Evolutionary conservation across 31 red algal genomes (phyloP).

Genomic region (Asparagopsis taxiformis): DNA sequence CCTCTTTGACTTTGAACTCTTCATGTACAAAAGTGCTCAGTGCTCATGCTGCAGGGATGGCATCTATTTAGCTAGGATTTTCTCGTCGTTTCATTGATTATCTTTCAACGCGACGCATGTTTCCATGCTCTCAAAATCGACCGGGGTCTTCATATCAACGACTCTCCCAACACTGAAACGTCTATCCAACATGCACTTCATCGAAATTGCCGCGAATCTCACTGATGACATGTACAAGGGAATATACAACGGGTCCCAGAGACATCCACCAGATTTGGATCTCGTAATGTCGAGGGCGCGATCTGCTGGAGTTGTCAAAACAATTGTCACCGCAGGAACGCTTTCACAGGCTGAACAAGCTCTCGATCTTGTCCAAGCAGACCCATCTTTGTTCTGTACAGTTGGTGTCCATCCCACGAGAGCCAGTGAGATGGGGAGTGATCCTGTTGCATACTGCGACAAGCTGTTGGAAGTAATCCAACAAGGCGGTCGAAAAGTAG

Average conservation of each 20-base stretch:
- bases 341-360: slow-evolving; percentile 72
- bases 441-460: slow-evolving; percentile 30
- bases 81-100: too few relatives aligned
- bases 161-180: neutral
- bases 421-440: slow-evolving; percentile 43
- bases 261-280: slow-evolving; percentile 77
- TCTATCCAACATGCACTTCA: slow-evolving; percentile 54
- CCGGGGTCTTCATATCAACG: slow-evolving; percentile 7
- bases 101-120: too few relatives aligned
- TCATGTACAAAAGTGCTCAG: too few relatives aligned
- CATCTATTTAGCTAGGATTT: too few relatives aligned
- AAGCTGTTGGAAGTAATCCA: slow-evolving; percentile 52
- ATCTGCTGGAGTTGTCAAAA: slow-evolving; percentile 54
- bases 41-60: too few relatives aligned
- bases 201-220: slow-evolving; percentile 94
- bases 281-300: slow-evolving; percentile 71
- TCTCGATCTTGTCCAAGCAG: slow-evolving; percentile 25
- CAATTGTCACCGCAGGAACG: slow-evolving; percentile 89
- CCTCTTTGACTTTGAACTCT: too few relatives aligned
- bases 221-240: slow-evolving; percentile 85
- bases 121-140: too few relatives aligned
- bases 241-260: slow-evolving; percentile 70
- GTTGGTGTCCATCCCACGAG: slow-evolving; percentile 99
- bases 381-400: slow-evolving; percentile 74
- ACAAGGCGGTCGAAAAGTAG: slow-evolving; percentile 52